phyloP scores from a whole-genome alignment of 495 filamentous ascomycete species.

The Tuber brumale region DNA sequence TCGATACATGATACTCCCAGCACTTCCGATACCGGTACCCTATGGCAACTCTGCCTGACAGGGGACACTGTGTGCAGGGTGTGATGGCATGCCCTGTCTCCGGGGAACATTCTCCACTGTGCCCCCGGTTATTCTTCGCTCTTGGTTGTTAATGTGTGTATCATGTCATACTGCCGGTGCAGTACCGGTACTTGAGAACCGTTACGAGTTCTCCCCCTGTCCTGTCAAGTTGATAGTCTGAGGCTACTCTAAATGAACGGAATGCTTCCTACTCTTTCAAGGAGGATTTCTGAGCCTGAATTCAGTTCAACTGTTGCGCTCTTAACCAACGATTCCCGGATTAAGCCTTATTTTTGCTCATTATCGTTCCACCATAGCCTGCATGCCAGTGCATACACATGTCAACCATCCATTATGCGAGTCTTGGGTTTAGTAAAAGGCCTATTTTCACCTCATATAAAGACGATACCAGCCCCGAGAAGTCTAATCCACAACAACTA shows the following conservation, averaged over 20 bases:
- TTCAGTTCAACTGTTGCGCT: not conserved
- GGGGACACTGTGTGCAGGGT: not conserved
- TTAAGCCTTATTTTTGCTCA: not conserved
- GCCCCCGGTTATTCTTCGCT: not conserved
- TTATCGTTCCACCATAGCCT: not conserved
- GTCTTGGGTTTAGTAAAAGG: not conserved
- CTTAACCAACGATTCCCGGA: not conserved
- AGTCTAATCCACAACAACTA: not conserved
- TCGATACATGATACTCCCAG: not conserved
- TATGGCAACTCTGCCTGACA: not conserved
- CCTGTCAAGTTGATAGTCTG: not conserved
- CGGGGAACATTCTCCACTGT: not conserved
- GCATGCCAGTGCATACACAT: not conserved
- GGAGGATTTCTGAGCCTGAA: not conserved
- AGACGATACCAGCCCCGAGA: not conserved
- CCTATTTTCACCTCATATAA: not conserved
- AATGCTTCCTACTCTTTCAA: not conserved
- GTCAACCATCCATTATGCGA: not conserved
- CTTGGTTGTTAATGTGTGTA: not conserved
- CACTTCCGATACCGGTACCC: not conserved
- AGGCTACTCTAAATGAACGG: not conserved
- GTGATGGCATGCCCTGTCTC: not conserved
- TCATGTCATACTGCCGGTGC: too few species aligned
- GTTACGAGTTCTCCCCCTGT: not conserved
- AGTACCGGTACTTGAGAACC: not conserved